phyloP scores from a whole-genome alignment of 2,329 filamentous ascomycete genomes.

The Atkinsonella texensis region DNA sequence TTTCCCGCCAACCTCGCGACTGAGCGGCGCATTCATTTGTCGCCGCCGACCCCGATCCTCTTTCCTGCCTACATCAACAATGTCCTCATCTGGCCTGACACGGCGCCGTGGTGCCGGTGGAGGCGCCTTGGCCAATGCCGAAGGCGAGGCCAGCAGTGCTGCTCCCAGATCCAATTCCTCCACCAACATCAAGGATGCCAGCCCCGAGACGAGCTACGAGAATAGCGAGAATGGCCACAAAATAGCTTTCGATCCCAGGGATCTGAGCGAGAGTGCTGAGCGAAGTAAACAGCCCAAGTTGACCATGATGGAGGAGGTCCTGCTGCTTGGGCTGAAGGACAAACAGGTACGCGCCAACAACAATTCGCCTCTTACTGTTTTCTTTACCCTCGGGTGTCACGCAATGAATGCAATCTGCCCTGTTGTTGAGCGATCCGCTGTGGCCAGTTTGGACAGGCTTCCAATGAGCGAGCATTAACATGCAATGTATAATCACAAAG shows the following conservation, averaged over 20 bases:
- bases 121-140: slow-evolving; percentile 43
- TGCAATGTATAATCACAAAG: slow-evolving; percentile 32
- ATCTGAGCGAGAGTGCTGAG: slow-evolving; percentile 94
- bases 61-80: slow-evolving; percentile 9
- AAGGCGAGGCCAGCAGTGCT: slow-evolving; percentile 43
- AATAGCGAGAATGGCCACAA: slow-evolving; percentile 93
- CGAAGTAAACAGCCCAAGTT: slow-evolving; percentile 96
- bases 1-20: background rate
- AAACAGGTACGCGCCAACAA: slow-evolving; percentile 62
- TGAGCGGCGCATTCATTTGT: slow-evolving; percentile 6
- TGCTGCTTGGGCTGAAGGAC: slow-evolving; percentile 91
- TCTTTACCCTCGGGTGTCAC: background rate
- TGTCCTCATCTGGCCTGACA: slow-evolving; percentile 42
- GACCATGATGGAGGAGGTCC: slow-evolving; percentile 96
- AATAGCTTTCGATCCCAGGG: slow-evolving; percentile 93
- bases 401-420: background rate
- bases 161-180: slow-evolving; percentile 47
- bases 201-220: slow-evolving; percentile 75
- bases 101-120: slow-evolving; percentile 59
- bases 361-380: background rate
- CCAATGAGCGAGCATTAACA: slow-evolving; percentile 3
- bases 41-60: slow-evolving; percentile 1
- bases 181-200: slow-evolving; percentile 39
- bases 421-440: background rate
- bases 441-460: background rate